Base-by-base conservation (phyloP, 2,329 filamentous ascomycete genomes). In the Colletotrichum viniferum region DNA sequence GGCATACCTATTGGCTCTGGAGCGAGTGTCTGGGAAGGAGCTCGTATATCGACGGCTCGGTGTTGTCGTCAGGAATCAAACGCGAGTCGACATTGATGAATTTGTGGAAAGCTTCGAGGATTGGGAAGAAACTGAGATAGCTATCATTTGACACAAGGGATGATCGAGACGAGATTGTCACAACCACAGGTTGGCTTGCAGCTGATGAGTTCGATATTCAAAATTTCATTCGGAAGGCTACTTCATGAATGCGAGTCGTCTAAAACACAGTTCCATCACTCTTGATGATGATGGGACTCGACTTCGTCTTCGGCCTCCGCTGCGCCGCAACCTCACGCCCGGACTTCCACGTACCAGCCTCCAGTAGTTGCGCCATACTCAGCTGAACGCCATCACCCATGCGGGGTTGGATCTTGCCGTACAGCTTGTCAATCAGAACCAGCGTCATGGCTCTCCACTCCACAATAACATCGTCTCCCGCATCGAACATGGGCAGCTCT, bases 241-340 rank as follows among this genome's bases (percentile, higher is more conserved):
- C 4, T 62, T 36, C 30, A 62, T 21, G n/a, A 52, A 7, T 52
- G 43, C 43, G n/a, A 21, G 43, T 52, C n/a, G 38, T 16, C 28
- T 43, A 62, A 21, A 70, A 70, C 78, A 96, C 91, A 36, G 94
- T 96, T 77, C 94, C 94, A 83, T 96, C 94, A 76, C 94, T 94
- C 73, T 93, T 86, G 79, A 96, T 95, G 87, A 96, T 92, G 81
- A 97, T 96, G 14, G 95, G 95, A 70, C 94, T 94, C 78, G 95
- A 94, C 85, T 94, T 95, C 14, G 94, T 96, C 80, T 94, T 93
- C 18, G 95, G 95, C 73, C 95, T 88, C 60, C 91, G 93, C 71
- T 95, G 92, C 82, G 96, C 94, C 65, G 95, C 95, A 80, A 96
- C 88, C 85, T 96, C 95, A 82, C 95, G 90, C 71, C 95, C 94